Evolutionary conservation across 2,329 filamentous ascomycete species (phyloP).

Genomic region (Fusarium sulawesiense): DNA sequence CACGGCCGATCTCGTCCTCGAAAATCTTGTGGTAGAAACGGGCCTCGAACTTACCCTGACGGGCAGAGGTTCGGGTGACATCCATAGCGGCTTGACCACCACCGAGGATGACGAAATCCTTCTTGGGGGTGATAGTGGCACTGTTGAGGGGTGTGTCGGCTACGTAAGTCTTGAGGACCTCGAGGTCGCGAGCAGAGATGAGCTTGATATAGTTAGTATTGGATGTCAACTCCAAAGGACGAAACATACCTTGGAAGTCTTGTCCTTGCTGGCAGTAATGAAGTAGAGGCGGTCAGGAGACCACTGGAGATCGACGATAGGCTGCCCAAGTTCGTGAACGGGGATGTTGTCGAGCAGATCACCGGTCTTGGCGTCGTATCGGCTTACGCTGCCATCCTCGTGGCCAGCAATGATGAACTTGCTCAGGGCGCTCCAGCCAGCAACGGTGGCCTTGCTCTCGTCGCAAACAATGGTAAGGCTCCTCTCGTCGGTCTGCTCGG

Average conservation of each 20-base stretch:
- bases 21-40: constrained; percentile 99
- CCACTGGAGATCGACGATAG: constrained; percentile 96
- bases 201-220: constrained; percentile 62
- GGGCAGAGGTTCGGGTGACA: constrained; percentile 91
- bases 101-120: constrained; percentile 97
- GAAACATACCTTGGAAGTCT: constrained; percentile 82
- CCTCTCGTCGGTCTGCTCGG: constrained; percentile 86
- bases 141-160: constrained; percentile 97
- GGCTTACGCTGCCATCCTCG: constrained; percentile 92
- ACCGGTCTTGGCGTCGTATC: constrained; percentile 92
- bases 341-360: constrained; percentile 84
- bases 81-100: constrained; percentile 99
- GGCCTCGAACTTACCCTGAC: constrained; percentile 99
- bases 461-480: constrained; percentile 90
- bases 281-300: constrained; percentile 94
- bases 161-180: constrained; percentile 90
- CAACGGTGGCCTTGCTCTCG: constrained; percentile 96
- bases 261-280: constrained; percentile 98
- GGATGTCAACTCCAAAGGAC: background rate
- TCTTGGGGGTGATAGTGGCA: constrained; percentile 91
- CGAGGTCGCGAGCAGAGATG: constrained; percentile 85
- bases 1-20: constrained; percentile 97
- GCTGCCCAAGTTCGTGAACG: constrained; percentile 84
- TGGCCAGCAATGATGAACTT: constrained; percentile 98
- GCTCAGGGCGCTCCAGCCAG: constrained; percentile 92